Evolutionary conservation across 2,329 filamentous ascomycete species (phyloP).

Genomic region (Alternaria dauci): DNA sequence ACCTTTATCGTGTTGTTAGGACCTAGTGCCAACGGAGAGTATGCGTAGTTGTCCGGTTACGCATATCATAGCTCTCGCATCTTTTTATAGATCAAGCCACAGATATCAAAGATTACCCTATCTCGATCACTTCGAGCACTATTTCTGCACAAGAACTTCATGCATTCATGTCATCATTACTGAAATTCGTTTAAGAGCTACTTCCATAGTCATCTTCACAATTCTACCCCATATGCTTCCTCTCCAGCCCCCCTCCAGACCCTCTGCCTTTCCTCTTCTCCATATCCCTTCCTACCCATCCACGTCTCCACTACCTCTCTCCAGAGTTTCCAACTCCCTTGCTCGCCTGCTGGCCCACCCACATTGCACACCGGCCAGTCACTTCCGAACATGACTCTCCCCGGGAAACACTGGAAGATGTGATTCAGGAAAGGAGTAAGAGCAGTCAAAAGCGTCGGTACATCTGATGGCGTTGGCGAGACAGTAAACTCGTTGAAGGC

Average conservation of each 20-base stretch:
- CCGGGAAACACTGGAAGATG: conserved; percentile 74
- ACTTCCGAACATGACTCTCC: conserved; percentile 85
- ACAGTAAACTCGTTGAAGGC: conserved; percentile 78
- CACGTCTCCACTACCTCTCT: conserved; percentile 72
- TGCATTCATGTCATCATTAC: neutral
- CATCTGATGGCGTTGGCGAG: conserved; percentile 30
- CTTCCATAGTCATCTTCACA: neutral
- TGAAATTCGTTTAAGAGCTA: neutral
- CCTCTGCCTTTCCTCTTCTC: conserved; percentile 67
- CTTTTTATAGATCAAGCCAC: too few species aligned
- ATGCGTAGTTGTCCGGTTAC: neutral
- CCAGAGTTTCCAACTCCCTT: conserved; percentile 78
- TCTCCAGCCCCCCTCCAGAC: conserved; percentile 78
- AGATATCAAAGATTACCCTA: neutral
- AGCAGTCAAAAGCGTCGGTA: conserved; percentile 30
- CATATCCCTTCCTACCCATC: conserved; percentile 62
- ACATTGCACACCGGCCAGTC: conserved; percentile 94
- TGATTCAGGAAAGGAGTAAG: conserved; percentile 16
- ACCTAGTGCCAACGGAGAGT: neutral
- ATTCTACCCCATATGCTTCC: conserved; percentile 67
- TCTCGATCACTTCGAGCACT: neutral
- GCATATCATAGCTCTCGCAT: neutral
- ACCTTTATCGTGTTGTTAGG: conserved; percentile 58
- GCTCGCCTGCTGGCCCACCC: conserved; percentile 62
- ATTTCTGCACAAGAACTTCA: neutral